Percentiles rank a stretch among this genome's conserved stretches.
phyloP scores from a whole-genome alignment of 2,329 filamentous ascomycete genomes.

The Fusarium aywerte region DNA sequence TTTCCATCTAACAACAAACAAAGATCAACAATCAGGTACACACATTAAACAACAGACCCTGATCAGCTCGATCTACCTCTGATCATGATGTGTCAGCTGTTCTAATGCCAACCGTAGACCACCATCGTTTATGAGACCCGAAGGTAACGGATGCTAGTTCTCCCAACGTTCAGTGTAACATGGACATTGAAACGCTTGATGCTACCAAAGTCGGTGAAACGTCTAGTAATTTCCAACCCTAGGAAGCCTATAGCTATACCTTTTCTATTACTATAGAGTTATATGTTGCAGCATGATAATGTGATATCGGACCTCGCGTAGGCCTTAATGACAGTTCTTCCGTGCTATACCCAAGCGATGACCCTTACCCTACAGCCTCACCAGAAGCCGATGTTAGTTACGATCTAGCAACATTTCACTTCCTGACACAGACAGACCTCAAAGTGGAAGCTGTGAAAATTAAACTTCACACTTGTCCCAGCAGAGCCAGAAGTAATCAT shows the following conservation, averaged over 20 bases:
- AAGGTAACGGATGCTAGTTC: neutral
- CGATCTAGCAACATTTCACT: neutral
- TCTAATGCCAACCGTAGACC: neutral
- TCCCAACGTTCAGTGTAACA: neutral
- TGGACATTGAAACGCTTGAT: neutral
- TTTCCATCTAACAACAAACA: neutral
- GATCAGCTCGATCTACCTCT: neutral
- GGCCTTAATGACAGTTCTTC: neutral
- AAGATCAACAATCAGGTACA: neutral
- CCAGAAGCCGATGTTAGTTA: neutral
- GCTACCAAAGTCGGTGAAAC: neutral
- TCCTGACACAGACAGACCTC: conserved; percentile 4
- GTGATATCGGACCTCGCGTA: neutral
- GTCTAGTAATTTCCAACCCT: neutral
- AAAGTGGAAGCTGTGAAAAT: conserved; percentile 4
- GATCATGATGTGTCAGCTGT: neutral
- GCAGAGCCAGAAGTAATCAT: neutral
- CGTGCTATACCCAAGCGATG: neutral
- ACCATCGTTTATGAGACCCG: neutral
- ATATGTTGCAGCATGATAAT: neutral
- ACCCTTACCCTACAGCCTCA: conserved; percentile 4
- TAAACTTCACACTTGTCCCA: conserved; percentile 13
- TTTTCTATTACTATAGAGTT: neutral
- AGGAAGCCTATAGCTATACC: neutral
- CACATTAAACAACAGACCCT: neutral